Conservation (phyloP, 805 yeast genomes). For the Saccharomycodes ludwigii region DNA sequence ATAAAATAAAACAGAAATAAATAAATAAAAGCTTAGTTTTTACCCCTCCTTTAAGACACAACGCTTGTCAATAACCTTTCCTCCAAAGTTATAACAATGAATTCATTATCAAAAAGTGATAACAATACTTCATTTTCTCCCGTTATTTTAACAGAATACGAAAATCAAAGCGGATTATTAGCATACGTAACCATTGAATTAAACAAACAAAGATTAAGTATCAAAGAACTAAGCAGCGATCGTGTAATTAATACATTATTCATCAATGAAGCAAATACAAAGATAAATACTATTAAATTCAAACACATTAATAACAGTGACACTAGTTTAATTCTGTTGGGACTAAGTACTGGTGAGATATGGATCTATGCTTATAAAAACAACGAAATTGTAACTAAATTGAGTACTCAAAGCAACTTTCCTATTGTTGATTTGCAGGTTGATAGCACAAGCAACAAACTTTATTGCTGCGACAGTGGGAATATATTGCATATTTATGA, state of each 20-base stretch:
- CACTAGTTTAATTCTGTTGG: constrained; percentile 41
- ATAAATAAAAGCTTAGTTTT: too few species aligned
- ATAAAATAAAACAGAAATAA: too few species aligned
- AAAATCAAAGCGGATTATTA: constrained; percentile 46
- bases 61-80: too few species aligned
- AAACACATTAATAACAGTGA: constrained; percentile 20
- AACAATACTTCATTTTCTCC: constrained; percentile 6
- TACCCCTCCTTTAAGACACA: too few species aligned
- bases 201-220: constrained; percentile 58
- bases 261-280: constrained; percentile 7
- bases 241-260: constrained; percentile 8
- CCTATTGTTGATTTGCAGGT: constrained; percentile 38
- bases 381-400: constrained; percentile 41
- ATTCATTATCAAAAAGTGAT: neutral
- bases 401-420: constrained; percentile 33
- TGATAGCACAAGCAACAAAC: constrained; percentile 21
- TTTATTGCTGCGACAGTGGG: constrained; percentile 49
- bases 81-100: too few species aligned
- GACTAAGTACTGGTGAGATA: constrained; percentile 52
- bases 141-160: constrained; percentile 38
- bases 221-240: constrained; percentile 42
- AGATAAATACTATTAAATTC: constrained; percentile 17
- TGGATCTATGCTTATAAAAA: constrained; percentile 57
- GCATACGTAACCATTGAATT: constrained; percentile 58
- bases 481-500: constrained; percentile 58